Conservation (phyloP, 306 rosid species). For the Lablab purpureus region DNA sequence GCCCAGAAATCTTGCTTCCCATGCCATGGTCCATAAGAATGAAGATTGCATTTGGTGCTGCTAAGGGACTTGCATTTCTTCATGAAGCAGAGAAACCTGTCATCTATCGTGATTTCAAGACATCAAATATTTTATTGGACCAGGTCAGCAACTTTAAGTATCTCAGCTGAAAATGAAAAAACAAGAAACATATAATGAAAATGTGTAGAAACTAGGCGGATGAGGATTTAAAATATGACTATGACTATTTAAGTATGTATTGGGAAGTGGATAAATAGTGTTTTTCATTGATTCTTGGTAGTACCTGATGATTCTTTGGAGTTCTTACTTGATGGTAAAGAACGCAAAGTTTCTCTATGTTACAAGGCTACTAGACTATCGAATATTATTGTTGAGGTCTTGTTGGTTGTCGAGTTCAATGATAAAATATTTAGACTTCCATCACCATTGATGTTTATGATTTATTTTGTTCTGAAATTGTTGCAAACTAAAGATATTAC, state of each 20-base stretch:
- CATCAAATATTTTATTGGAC: constrained; percentile 91
- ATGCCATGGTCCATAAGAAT: constrained; percentile 95
- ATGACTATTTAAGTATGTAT: background rate
- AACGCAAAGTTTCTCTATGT: background rate
- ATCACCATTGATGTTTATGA: too few relatives aligned
- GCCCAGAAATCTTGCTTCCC: constrained; percentile 89
- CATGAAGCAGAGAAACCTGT: constrained; percentile 97
- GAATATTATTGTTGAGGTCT: too few relatives aligned
- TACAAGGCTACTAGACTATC: background rate
- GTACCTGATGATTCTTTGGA: background rate
- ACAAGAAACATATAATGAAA: background rate
- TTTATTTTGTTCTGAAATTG: background rate
- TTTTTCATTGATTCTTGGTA: background rate
- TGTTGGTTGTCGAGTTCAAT: too few relatives aligned
- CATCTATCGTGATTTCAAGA: constrained; percentile 97
- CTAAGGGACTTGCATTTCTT: constrained; percentile 97
- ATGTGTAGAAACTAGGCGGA: background rate
- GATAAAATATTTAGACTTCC: too few relatives aligned
- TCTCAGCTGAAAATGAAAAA: background rate
- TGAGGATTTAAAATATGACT: background rate
- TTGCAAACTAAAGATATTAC: background rate
- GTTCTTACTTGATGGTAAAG: background rate
- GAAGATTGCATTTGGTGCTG: constrained; percentile 97
- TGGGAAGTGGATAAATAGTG: background rate
- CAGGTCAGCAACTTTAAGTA: constrained; percentile 56